Percentiles rank a stretch among this genome's conserved stretches.
These are phyloP conservation scores for Russula sp. DNA, from an alignment of 768 basidiomycete genomes.

Conservation along the genomic window DNA sequence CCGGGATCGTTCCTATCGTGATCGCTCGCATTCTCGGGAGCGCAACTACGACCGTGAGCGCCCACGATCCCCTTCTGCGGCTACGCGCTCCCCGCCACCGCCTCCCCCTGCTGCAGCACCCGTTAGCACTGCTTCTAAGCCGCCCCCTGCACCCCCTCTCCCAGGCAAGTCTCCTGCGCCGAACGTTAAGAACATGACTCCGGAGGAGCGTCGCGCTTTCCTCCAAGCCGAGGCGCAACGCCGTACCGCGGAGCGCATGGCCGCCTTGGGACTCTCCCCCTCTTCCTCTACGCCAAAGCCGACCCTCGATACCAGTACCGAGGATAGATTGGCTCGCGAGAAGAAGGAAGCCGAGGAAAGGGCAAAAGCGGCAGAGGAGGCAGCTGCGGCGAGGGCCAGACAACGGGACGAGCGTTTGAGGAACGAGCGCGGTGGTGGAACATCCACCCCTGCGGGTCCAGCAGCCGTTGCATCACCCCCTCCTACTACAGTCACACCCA, in stretches of 20 bases:
- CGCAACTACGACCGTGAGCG: constrained; percentile 32
- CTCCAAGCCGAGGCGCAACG: constrained; percentile 75
- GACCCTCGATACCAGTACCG: constrained; percentile 70
- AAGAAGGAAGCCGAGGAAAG: constrained; percentile 90
- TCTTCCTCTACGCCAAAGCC: constrained; percentile 38
- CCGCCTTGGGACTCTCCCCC: constrained; percentile 64
- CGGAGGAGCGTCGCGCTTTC: constrained; percentile 75
- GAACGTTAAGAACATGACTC: constrained; percentile 70
- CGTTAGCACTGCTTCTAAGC: constrained; percentile 34
- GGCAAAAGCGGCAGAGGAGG: constrained; percentile 66
- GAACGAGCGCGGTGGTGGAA: constrained; percentile 59
- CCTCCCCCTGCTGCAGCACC: constrained; percentile 46
- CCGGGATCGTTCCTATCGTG: constrained; percentile 35
- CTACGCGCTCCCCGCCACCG: constrained; percentile 42
- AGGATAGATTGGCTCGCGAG: constrained; percentile 79
- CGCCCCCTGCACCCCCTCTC: constrained; percentile 47
- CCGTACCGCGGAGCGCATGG: constrained; percentile 79
- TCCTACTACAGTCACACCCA: constrained; percentile 35
- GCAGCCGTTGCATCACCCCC: constrained; percentile 29
- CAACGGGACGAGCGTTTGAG: constrained; percentile 68
- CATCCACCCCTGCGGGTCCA: constrained; percentile 33
- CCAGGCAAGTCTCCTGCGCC: constrained; percentile 55
- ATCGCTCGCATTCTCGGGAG: constrained; percentile 25
- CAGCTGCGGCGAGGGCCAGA: constrained; percentile 74
- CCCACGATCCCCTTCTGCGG: constrained; percentile 32